phyloP scores from a whole-genome alignment of 1,139 yeast species.

The Sugiyamaella novakii region DNA sequence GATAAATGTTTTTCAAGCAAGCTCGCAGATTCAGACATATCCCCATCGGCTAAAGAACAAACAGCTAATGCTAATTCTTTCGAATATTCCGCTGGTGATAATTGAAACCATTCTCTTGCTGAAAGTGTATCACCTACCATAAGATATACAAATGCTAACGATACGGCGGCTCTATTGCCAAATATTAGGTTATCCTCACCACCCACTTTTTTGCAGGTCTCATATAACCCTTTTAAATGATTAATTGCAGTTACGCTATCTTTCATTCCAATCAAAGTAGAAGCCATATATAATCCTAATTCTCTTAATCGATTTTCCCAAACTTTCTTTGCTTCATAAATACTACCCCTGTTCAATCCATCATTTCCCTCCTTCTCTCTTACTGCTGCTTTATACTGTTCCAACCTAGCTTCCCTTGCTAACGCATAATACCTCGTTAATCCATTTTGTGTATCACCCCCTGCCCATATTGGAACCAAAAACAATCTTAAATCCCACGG shows the following conservation, averaged over 20 bases:
- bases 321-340: conserved; percentile 12
- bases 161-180: conserved; percentile 26
- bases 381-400: conserved; percentile 19
- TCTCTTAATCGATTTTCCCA: conserved; percentile 38
- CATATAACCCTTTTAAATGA: conserved; percentile 35
- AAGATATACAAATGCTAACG: conserved; percentile 34
- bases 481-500: conserved; percentile 40
- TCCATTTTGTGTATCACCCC: conserved; percentile 34
- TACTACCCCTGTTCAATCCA: conserved; percentile 5
- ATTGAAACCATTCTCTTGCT: conserved; percentile 38
- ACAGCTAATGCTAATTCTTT: conserved; percentile 29
- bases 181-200: conserved; percentile 23
- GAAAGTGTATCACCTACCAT: conserved; percentile 38
- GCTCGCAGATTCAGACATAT: conserved; percentile 30
- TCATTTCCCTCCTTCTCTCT: conserved; percentile 2
- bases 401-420: conserved; percentile 38
- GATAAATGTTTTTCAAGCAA: conserved; percentile 10
- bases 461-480: conserved; percentile 32
- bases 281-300: conserved; percentile 39
- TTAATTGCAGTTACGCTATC: conserved; percentile 41
- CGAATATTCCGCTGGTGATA: conserved; percentile 19
- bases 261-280: conserved; percentile 39
- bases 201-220: conserved; percentile 21
- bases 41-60: conserved; percentile 38
- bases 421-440: conserved; percentile 34